Base-by-base conservation (phyloP, 2,329 filamentous ascomycete species). In the Arthroderma uncinatum region DNA sequence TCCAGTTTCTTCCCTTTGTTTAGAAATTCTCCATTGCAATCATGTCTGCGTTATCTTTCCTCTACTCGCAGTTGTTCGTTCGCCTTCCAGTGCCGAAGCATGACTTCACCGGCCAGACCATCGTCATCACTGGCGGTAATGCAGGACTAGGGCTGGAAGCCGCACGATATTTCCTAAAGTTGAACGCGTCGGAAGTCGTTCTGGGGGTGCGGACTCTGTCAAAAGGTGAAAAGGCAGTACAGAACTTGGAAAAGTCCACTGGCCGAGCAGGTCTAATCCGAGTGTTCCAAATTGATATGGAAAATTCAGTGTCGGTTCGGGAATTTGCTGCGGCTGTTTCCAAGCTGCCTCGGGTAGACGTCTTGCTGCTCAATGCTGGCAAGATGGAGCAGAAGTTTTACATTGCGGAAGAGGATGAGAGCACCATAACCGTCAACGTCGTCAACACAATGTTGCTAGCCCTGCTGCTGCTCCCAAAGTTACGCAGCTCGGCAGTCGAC, bases 81-180 rank as follows among this genome's bases (percentile, higher is more conserved):
- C 40, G 40, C 12, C 40, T 47, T 12, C 40, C 40, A 12, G 19
- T 4, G 10, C 40, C 40, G 1, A 47, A 25, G 10, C 40, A 47
- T 47, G 40, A 47, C 28, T 54, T 44, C 28, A n/a, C 19, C n/a
- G 56, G 52, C 10, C 53, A 58, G 16, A 54, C 50, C 16, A 30
- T 71, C 55, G 70, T 74, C 37, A 62, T 74, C 14, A 75, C 73
- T 0, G 73, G 73, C 33, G 57, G 64, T 21, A 75, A 75, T 55
- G 65, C 65, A 8, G 73, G 73, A 2, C 64, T 73, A 2, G 73
- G 73, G 2, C 62, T 70, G 34, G 72, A 75, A 64, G 70, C 71
- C 39, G 67, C 70, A 7, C 65, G 65, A 1, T 70, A 75, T 54
- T 63, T 74, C 53, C 63, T 64, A 19, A 64, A 64, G 1, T 67